Evolutionary conservation across 495 filamentous ascomycete species (phyloP), one percentile per base, ranked within the genome.

Genomic region (Aspergillus homomorphus): DNA sequence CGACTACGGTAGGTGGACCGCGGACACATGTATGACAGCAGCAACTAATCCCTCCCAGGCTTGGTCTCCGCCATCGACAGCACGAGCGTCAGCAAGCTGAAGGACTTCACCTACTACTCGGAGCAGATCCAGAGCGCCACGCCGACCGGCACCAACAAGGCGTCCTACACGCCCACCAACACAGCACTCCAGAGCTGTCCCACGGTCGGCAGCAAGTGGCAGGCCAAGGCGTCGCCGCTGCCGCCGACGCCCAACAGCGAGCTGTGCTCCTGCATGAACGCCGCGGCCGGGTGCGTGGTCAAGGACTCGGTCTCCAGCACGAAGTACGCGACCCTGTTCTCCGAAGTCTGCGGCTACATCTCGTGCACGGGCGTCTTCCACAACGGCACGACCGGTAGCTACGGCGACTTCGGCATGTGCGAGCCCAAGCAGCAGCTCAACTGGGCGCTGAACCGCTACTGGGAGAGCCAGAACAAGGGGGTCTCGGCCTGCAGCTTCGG

Each of bases 341-440:
- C 75, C 65, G 80, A 76, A 55, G 81, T 97, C 67, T 98, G 94
- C 73, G 83, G 84, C 55, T 65, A 71, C 57, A 80, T 72, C 33
- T 76, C 80, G 56, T 96, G 94, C 76, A 72, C 70, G 7, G 92
- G 90, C 43, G 87, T 98, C 69, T 71, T 71, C 45, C 74, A 80
- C 62, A 90, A 97, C 69, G 81, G 77, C 15, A 84, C 83, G 51
- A 83, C 80, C 20, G 94, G 91, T 51, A 76, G 76, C 21, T 98
- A 95, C 70, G 94, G 94, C 51, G 86, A 90, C 6, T 98, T 92
- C 77, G 84, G 86, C 72, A 95, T 96, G 89, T 98, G 94, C 80
- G 82, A 80, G 63, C 59, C 84, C 62, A 83, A 79, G 60, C 80
- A 96, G 71, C 82, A 94, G 74, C 84, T 98, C 22, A 86, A 84